Evolutionary conservation across 2,329 filamentous ascomycete species (phyloP).

Genomic region (Aspergillus sp.): DNA sequence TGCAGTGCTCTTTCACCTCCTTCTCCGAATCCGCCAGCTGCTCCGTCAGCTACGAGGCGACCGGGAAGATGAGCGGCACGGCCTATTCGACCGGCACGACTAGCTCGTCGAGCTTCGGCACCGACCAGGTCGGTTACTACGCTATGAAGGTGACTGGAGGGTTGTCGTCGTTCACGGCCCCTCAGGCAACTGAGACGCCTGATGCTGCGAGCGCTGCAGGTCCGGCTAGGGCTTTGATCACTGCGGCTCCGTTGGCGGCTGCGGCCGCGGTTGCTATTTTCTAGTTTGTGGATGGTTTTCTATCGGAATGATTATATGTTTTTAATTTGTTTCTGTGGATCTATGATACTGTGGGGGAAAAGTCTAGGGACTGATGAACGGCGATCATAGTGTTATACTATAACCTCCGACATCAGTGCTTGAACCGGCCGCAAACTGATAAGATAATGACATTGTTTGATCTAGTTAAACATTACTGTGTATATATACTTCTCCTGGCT

Average conservation of each 20-base stretch:
- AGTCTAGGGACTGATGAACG: background rate
- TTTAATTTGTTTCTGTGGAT: background rate
- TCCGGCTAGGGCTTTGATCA: conserved; percentile 18
- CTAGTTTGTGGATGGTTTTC: background rate
- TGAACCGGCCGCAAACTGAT: too few relatives aligned
- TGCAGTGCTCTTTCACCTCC: conserved; percentile 18
- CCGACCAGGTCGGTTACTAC: conserved; percentile 4
- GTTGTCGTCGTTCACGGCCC: conserved; percentile 16
- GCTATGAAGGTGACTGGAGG: conserved; percentile 22
- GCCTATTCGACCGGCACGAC: background rate
- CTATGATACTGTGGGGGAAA: background rate
- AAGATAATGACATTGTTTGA: too few relatives aligned
- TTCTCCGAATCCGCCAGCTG: conserved; percentile 18
- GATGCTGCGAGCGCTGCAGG: conserved; percentile 16
- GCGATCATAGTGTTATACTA: too few relatives aligned
- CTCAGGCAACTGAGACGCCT: conserved; percentile 19
- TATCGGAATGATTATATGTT: background rate
- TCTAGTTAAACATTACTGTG: too few relatives aligned
- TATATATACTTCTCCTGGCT: background rate
- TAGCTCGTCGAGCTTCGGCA: background rate
- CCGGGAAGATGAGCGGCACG: conserved; percentile 6
- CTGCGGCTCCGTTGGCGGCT: conserved; percentile 23
- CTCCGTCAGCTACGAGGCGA: conserved; percentile 15
- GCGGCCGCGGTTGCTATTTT: conserved; percentile 22
- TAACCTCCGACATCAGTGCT: too few relatives aligned